Conservation (phyloP, 2,329 filamentous ascomycete species). For the Geosmithia morbida region DNA sequence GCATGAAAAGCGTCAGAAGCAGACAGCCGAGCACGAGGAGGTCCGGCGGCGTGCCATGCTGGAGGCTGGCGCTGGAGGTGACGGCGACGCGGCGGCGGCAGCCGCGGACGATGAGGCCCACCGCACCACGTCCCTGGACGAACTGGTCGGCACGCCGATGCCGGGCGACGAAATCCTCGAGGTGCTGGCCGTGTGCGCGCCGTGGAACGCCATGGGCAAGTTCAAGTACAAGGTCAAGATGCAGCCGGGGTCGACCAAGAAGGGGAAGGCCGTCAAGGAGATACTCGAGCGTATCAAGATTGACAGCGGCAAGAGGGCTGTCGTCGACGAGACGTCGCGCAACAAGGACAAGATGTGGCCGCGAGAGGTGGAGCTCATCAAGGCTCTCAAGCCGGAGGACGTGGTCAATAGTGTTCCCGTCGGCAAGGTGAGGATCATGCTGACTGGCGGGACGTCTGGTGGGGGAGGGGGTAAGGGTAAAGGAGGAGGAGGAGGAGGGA, state of each 20-base stretch:
- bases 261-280: slow-evolving; percentile 87
- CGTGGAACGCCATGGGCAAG: slow-evolving; percentile 46
- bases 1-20: slow-evolving; percentile 61
- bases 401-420: slow-evolving; percentile 70
- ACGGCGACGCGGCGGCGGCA: too few relatives aligned
- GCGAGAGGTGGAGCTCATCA: slow-evolving; percentile 71
- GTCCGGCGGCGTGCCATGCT: slow-evolving; percentile 44
- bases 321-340: slow-evolving; percentile 42
- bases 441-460: slow-evolving; percentile 39
- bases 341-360: slow-evolving; percentile 72
- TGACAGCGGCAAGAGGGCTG: slow-evolving; percentile 43
- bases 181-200: slow-evolving; percentile 47
- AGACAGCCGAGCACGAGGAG: slow-evolving; percentile 66
- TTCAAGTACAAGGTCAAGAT: slow-evolving; percentile 94
- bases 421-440: slow-evolving; percentile 66
- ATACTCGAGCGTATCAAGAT: slow-evolving; percentile 69
- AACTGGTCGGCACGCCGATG: slow-evolving; percentile 62
- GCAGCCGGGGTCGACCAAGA: slow-evolving; percentile 80
- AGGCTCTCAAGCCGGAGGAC: slow-evolving; percentile 68
- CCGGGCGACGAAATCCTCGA: slow-evolving; percentile 73
- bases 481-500: slow-evolving; percentile 14
- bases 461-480: slow-evolving; percentile 26
- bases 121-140: slow-evolving; percentile 44
- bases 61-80: slow-evolving; percentile 28
- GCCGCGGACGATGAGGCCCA: slow-evolving; percentile 46